Evolutionary conservation across 2,329 filamentous ascomycete species (phyloP).

Genomic region (Didymella pomorum): DNA sequence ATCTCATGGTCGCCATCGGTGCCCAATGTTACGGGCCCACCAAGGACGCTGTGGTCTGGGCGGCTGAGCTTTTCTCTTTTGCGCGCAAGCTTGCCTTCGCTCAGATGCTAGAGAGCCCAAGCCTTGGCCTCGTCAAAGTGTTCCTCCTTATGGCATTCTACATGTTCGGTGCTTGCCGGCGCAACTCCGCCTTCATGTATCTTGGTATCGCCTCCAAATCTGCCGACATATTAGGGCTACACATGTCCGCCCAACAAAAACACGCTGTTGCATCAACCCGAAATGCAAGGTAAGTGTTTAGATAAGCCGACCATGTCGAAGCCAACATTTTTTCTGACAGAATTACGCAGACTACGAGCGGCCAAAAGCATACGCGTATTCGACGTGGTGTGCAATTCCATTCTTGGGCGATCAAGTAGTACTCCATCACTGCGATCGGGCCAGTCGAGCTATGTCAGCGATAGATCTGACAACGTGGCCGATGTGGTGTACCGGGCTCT

Average conservation of each 20-base stretch:
- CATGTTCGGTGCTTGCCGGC: conserved; percentile 65
- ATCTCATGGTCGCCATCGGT: conserved; percentile 62
- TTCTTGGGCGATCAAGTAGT: conserved; percentile 57
- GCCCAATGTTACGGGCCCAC: conserved; percentile 54
- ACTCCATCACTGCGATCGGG: conserved; percentile 27
- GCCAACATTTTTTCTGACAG: background rate
- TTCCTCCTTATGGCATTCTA: conserved; percentile 68
- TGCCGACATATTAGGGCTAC: conserved; percentile 62
- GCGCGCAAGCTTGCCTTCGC: conserved; percentile 60
- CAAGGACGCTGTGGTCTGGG: conserved; percentile 16
- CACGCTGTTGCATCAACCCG: conserved; percentile 12
- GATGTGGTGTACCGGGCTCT: conserved; percentile 20
- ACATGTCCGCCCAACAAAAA: conserved; percentile 38
- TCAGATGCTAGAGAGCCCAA: conserved; percentile 63
- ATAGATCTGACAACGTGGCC: background rate
- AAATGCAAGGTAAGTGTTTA: conserved; percentile 24
- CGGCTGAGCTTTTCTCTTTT: conserved; percentile 57
- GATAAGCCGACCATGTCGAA: background rate
- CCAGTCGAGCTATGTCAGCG: conserved; percentile 19
- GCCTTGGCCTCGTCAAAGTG: conserved; percentile 60
- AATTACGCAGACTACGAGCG: conserved; percentile 48
- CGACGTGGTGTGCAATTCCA: conserved; percentile 59
- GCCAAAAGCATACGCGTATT: conserved; percentile 60
- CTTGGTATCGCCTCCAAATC: conserved; percentile 66
- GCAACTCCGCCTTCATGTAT: conserved; percentile 70